Base-by-base conservation (phyloP, 2,329 filamentous ascomycete species). In the Aspergillus sergii region DNA sequence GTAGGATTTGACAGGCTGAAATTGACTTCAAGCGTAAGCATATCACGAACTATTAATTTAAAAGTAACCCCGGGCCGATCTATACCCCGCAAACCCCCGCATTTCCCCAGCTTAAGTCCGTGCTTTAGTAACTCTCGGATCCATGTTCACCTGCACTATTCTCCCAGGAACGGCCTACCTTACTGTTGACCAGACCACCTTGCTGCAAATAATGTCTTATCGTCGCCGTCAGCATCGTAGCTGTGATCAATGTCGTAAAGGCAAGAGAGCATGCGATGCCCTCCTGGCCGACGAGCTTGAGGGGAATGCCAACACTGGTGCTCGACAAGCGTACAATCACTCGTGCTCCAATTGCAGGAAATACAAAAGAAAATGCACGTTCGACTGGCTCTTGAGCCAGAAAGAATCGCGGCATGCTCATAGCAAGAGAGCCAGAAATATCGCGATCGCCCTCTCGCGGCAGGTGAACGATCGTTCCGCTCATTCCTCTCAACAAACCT, bases 201-300 rank as follows among this genome's bases (percentile, higher is more conserved):
- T 46, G 43, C 43, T 23, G 3, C 2, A 4, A 46, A 63, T 43
- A 6, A 46, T 46, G 43, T 16, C 43, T 23, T 46, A 46, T 6
- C 60, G 60, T 26, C 60, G 60, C 6, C 56, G 57, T 9, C 60
- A 62, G 21, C 50, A 59, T 56, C 60, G 54, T 39, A 62, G 60
- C 21, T 62, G 60, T n/a, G 60, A 62, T 26, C 60, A 56, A 12
- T 62, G 60, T 41, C 60, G 60, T 43, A 62, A 59, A 50, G 60
- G 60, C 9, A 62, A 62, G 30, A 54, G 60, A 19, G 48, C 54
- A 3, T 62, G 60, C 26, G 60, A 62, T 43, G 56, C 59, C 43
- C 34, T 36, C 0, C 61, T 57, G 10, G 9, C 32, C 3, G 64
- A 71, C 43, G 43, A 46, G 19, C n/a, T 23, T 16, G 43, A 46